Percentiles rank a stretch among this genome's conserved stretches.
Evolutionary conservation across 805 yeast species (phyloP).

Genomic region (Brettanomyces anomalus): DNA sequence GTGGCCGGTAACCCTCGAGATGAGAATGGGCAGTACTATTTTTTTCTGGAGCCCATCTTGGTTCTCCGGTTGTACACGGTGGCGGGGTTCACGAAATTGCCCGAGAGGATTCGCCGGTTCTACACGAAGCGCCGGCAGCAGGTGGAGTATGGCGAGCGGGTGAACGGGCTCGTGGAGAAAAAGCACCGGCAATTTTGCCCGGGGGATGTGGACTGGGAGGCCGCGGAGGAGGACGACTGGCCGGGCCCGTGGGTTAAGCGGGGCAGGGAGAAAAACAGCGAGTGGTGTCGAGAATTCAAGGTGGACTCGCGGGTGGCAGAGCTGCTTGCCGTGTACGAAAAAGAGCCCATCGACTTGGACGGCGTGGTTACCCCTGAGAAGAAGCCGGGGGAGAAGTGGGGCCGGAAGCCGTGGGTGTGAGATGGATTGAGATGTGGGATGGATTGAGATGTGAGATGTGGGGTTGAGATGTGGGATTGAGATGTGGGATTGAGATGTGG

Average conservation of each 20-base stretch:
- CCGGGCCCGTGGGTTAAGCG: slow-evolving; percentile 73
- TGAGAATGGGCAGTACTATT: slow-evolving; percentile 38
- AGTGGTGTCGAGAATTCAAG: slow-evolving; percentile 74
- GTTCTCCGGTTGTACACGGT: slow-evolving; percentile 71
- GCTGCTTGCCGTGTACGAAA: slow-evolving; percentile 39
- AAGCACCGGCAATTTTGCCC: slow-evolving; percentile 45
- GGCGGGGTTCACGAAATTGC: slow-evolving; percentile 70
- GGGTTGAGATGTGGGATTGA: too few relatives aligned
- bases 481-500: background rate
- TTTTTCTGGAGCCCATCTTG: slow-evolving; percentile 69
- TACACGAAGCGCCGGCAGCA: slow-evolving; percentile 59
- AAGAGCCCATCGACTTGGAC: slow-evolving; percentile 15
- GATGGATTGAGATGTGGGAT: background rate
- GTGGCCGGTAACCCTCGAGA: slow-evolving; percentile 23
- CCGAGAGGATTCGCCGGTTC: slow-evolving; percentile 67
- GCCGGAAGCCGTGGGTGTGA: slow-evolving; percentile 2
- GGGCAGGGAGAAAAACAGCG: slow-evolving; percentile 68
- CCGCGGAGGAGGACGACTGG: slow-evolving; percentile 78
- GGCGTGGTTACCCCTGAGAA: slow-evolving; percentile 15
- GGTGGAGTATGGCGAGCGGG: slow-evolving; percentile 20
- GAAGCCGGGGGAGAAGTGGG: slow-evolving; percentile 3
- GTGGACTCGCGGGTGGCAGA: slow-evolving; percentile 60
- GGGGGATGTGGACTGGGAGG: slow-evolving; percentile 32
- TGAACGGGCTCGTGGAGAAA: slow-evolving; percentile 25
- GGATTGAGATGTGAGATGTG: background rate